These are phyloP conservation scores for Leccinum fallax DNA, from an alignment of 1,284 basidiomycete species.

Conservation along the genomic window DNA sequence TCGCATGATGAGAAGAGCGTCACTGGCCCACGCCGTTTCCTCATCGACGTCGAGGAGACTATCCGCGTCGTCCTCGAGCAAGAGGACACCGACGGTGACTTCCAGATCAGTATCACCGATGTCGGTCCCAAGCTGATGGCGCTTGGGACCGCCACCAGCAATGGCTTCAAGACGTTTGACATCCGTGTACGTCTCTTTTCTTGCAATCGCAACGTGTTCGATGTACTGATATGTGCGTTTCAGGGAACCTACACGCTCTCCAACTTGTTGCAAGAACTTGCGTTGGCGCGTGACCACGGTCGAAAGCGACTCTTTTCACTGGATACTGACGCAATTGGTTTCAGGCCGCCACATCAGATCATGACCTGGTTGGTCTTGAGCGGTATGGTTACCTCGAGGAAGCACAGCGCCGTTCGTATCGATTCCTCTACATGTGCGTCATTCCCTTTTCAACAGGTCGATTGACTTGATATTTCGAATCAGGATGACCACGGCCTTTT, in stretches of 20 bases:
- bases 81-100: slow-evolving; percentile 97
- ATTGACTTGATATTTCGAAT: slow-evolving; percentile 8
- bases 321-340: slow-evolving; percentile 7
- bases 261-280: slow-evolving; percentile 97
- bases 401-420: slow-evolving; percentile 90
- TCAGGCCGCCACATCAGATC: slow-evolving; percentile 94
- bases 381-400: slow-evolving; percentile 96
- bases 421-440: slow-evolving; percentile 93
- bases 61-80: slow-evolving; percentile 96
- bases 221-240: slow-evolving; percentile 7
- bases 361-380: slow-evolving; percentile 96
- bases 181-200: slow-evolving; percentile 68
- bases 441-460: not conserved
- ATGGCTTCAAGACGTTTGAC: slow-evolving; percentile 97
- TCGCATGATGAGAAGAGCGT: slow-evolving; percentile 84
- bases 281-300: slow-evolving; percentile 94
- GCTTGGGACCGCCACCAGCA: slow-evolving; percentile 94
- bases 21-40: slow-evolving; percentile 80
- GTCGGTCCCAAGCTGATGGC: slow-evolving; percentile 96
- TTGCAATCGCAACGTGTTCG: not conserved
- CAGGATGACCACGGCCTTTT: slow-evolving; percentile 88
- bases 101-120: slow-evolving; percentile 96
- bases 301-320: slow-evolving; percentile 74
- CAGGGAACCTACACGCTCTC: slow-evolving; percentile 99
- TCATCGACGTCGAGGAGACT: slow-evolving; percentile 99